Evolutionary conservation across 2,329 filamentous ascomycete species (phyloP).

Genomic region (Incumbomyces lentus): DNA sequence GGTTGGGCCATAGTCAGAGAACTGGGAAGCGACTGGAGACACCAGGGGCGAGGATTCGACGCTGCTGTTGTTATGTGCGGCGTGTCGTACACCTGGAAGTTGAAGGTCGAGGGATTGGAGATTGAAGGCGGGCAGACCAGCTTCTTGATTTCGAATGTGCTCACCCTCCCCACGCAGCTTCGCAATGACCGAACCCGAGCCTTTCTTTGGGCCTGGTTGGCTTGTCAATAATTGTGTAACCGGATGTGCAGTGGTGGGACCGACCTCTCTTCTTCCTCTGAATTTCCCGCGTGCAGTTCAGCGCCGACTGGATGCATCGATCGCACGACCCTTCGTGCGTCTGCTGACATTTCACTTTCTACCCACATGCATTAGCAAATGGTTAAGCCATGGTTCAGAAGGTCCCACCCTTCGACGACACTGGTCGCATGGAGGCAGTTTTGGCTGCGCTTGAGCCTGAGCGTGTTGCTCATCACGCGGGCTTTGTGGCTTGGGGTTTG

Average conservation of each 20-base stretch:
- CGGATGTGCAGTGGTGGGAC: not conserved
- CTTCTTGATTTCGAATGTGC: constrained; percentile 12
- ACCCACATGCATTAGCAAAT: not conserved
- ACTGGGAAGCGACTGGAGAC: constrained; percentile 14
- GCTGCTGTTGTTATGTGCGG: constrained; percentile 14
- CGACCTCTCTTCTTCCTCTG: constrained; percentile 19
- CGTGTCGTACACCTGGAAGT: constrained; percentile 12
- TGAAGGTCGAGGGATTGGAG: constrained; percentile 17
- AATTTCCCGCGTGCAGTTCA: constrained; percentile 20
- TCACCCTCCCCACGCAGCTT: constrained; percentile 19
- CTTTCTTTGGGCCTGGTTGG: constrained; percentile 18
- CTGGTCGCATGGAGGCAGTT: constrained; percentile 20
- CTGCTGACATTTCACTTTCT: constrained; percentile 10
- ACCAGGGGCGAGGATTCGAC: constrained; percentile 15
- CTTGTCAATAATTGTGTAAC: not conserved
- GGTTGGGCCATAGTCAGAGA: constrained; percentile 13
- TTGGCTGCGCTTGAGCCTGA: not conserved
- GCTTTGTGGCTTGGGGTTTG: constrained; percentile 3
- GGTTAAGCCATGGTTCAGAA: not conserved
- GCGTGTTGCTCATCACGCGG: not conserved
- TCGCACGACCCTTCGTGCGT: constrained; percentile 18
- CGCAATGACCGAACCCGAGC: constrained; percentile 21
- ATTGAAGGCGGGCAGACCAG: constrained; percentile 18
- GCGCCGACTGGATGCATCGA: constrained; percentile 15
- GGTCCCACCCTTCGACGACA: constrained; percentile 20